These are phyloP conservation scores for Albizia julibrissin DNA, from an alignment of 306 rosid species.

Conservation along the genomic window DNA sequence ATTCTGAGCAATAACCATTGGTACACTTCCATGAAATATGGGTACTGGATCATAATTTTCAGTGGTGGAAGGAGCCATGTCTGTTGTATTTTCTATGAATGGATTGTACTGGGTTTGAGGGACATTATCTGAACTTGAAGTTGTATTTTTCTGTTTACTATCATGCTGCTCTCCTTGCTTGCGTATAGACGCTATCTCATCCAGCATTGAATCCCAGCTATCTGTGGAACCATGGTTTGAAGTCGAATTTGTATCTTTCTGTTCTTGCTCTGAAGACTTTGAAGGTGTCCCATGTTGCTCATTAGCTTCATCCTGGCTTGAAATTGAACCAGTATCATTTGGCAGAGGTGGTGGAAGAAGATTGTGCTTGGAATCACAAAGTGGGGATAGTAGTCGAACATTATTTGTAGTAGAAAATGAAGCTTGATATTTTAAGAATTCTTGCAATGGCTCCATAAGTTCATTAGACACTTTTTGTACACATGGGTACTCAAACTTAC, in stretches of 20 bases:
- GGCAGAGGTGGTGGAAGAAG: conserved; percentile 6
- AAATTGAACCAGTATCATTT: neutral
- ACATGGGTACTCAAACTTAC: conserved; percentile 76
- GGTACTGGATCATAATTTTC: conserved; percentile 9
- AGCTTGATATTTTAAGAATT: conserved; percentile 74
- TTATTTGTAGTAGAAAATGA: neutral
- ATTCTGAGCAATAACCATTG: conserved; percentile 14
- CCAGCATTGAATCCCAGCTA: conserved; percentile 63
- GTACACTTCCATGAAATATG: conserved; percentile 22
- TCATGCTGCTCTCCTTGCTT: neutral
- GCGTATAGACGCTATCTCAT: conserved; percentile 31
- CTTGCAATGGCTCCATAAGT: conserved; percentile 70
- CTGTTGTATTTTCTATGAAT: conserved; percentile 51
- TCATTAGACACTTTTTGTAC: conserved; percentile 78
- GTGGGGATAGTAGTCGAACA: conserved; percentile 3
- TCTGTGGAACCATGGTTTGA: conserved; percentile 13
- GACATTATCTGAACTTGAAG: neutral
- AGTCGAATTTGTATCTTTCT: neutral
- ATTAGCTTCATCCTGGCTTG: conserved; percentile 18
- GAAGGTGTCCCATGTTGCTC: conserved; percentile 36
- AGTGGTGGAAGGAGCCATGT: neutral
- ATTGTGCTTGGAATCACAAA: conserved; percentile 4
- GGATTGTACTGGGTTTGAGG: conserved; percentile 57
- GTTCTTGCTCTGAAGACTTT: conserved; percentile 32
- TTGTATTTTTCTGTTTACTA: conserved; percentile 8